phyloP scores from a whole-genome alignment of 768 basidiomycete genomes.

The Cubamyces lactineus region DNA sequence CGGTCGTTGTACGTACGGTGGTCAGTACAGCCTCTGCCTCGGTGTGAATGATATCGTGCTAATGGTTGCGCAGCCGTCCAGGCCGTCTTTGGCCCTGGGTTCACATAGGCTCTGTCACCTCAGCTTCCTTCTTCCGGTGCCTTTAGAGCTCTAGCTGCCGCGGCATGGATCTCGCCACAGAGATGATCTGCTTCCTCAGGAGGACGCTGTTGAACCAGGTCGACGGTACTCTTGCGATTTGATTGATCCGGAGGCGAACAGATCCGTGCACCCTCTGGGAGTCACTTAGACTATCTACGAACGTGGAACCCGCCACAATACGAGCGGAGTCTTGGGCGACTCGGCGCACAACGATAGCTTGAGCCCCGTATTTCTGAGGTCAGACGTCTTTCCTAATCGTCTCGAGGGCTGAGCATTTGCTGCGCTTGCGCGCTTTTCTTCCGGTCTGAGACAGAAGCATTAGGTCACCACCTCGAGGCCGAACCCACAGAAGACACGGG shows the following conservation, averaged over 20 bases:
- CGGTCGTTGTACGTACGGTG: not conserved
- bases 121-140: conserved; percentile 9
- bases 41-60: not conserved
- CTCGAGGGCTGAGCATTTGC: not conserved
- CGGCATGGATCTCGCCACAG: conserved; percentile 5
- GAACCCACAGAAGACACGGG: not conserved
- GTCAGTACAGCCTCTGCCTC: not conserved
- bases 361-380: not conserved
- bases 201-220: not conserved
- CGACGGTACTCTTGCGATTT: not conserved
- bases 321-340: too few relatives aligned
- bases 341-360: too few relatives aligned
- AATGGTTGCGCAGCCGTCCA: conserved; percentile 2
- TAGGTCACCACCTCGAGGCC: conserved; percentile 10
- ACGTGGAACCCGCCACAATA: too few relatives aligned
- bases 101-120: conserved; percentile 7
- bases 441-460: conserved; percentile 5
- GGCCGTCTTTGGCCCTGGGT: conserved; percentile 2
- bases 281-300: not conserved
- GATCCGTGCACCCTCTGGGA: not conserved
- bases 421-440: not conserved
- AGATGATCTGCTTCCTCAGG: not conserved
- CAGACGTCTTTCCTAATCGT: not conserved
- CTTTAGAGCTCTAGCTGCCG: conserved; percentile 2
- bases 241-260: too few relatives aligned